These are phyloP conservation scores for Vairimorpha apis DNA, from an alignment of 371 early-diverging fungal genomes.

Conservation along the genomic window DNA sequence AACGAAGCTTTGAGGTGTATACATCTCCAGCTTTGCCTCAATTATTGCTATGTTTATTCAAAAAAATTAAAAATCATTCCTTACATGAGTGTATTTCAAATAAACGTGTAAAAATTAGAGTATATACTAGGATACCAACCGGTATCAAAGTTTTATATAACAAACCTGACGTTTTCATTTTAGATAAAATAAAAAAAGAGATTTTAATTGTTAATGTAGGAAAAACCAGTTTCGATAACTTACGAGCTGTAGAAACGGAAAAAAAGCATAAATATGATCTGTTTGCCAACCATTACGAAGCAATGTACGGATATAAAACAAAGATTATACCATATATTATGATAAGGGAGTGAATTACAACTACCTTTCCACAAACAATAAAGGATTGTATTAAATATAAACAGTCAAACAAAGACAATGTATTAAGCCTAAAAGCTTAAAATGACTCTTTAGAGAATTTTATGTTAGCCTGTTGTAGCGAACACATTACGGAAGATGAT, in stretches of 20 bases:
- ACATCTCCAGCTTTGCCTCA: neutral
- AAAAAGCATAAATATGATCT: neutral
- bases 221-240: neutral
- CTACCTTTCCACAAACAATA: too few species aligned
- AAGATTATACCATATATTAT: neutral
- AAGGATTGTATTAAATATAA: too few species aligned
- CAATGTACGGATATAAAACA: neutral
- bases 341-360: neutral
- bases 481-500: too few species aligned
- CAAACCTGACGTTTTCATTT: neutral
- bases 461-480: too few species aligned
- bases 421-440: too few species aligned
- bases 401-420: too few species aligned
- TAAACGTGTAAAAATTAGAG: constrained; percentile 1
- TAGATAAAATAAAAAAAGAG: neutral
- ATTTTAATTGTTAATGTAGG: neutral
- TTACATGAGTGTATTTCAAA: neutral
- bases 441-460: too few species aligned
- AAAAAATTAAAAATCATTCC: neutral
- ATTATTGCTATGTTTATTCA: neutral
- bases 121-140: neutral
- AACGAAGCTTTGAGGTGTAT: neutral
- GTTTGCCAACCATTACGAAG: neutral
- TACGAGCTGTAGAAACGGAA: neutral
- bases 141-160: neutral